A percentile compares a stretch with the other conserved stretches of the same genome.
Conservation (phyloP, 148 eudicot species). For the Tetragonia tetragonoides region DNA sequence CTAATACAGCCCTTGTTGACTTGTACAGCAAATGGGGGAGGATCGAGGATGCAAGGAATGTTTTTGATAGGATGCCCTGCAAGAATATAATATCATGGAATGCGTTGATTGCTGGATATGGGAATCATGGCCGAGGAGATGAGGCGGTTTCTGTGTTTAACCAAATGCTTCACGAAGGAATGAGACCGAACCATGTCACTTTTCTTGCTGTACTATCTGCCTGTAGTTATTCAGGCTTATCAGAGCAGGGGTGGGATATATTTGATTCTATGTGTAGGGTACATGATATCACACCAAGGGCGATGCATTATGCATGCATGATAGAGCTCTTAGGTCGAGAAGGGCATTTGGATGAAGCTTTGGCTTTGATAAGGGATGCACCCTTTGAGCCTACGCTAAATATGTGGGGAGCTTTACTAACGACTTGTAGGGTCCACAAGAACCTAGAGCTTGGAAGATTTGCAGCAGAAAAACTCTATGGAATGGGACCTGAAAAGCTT, state of each 20-base stretch:
- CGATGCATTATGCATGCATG: slow-evolving; percentile 95
- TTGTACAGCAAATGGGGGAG: slow-evolving; percentile 95
- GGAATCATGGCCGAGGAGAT: slow-evolving; percentile 72
- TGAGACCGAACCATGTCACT: slow-evolving; percentile 75
- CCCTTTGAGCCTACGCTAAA: slow-evolving; percentile 67
- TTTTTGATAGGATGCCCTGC: slow-evolving; percentile 63
- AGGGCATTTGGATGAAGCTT: slow-evolving; percentile 74
- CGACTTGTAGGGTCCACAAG: slow-evolving; percentile 71
- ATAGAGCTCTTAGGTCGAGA: slow-evolving; percentile 79
- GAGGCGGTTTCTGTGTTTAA: slow-evolving; percentile 73
- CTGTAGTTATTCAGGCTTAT: slow-evolving; percentile 77
- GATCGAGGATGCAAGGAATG: slow-evolving; percentile 73
- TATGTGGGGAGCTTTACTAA: slow-evolving; percentile 94
- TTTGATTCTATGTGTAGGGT: slow-evolving; percentile 63
- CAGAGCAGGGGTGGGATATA: slow-evolving; percentile 64
- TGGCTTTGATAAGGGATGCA: slow-evolving; percentile 63
- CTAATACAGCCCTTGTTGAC: slow-evolving; percentile 78
- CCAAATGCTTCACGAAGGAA: slow-evolving; percentile 55
- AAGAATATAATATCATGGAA: slow-evolving; percentile 82
- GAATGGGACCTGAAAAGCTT: slow-evolving; percentile 80
- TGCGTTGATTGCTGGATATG: slow-evolving; percentile 83
- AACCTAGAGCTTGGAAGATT: slow-evolving; percentile 64
- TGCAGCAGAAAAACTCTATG: slow-evolving; percentile 78
- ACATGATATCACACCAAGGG: slow-evolving; percentile 62
- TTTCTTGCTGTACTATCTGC: slow-evolving; percentile 87